Conservation (phyloP, 352 stramenopile genomes). For the Phytopythium cucurbitacearum region DNA sequence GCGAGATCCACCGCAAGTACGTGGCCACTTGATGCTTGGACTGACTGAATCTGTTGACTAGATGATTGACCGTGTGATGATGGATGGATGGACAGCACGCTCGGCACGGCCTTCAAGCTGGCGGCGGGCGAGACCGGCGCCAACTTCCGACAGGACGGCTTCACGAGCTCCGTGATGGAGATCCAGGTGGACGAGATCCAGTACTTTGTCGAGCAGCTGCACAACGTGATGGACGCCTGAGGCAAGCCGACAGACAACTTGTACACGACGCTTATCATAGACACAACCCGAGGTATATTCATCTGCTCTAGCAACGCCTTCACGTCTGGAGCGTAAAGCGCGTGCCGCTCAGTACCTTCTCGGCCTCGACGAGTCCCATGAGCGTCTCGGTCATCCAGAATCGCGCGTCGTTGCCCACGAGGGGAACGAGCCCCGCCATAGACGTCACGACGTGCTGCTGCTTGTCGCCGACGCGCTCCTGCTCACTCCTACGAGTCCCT, state of each 20-base stretch:
- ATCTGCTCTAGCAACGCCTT: not conserved
- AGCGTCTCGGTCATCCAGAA: slow-evolving; percentile 7
- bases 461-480: slow-evolving; percentile 1
- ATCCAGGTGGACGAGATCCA: slow-evolving; percentile 93
- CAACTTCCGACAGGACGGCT: slow-evolving; percentile 93
- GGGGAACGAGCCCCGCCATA: slow-evolving; percentile 1
- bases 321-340: not conserved
- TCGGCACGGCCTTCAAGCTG: slow-evolving; percentile 93
- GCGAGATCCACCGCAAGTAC: slow-evolving; percentile 88
- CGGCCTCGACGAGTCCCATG: slow-evolving; percentile 1
- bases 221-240: slow-evolving; percentile 89
- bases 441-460: slow-evolving; percentile 1
- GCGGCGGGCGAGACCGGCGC: slow-evolving; percentile 91
- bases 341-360: slow-evolving; percentile 1
- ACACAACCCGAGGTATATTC: too few relatives aligned
- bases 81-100: slow-evolving; percentile 42
- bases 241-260: not conserved
- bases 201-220: slow-evolving; percentile 94
- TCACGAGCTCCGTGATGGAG: slow-evolving; percentile 95
- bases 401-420: slow-evolving; percentile 2
- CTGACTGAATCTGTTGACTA: not conserved
- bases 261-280: too few relatives aligned
- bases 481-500: not conserved
- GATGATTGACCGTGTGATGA: slow-evolving; percentile 7
- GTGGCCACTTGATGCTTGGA: slow-evolving; percentile 9